phyloP scores from a whole-genome alignment of 179 eudicot genomes.

The Actinidia chinensis region DNA sequence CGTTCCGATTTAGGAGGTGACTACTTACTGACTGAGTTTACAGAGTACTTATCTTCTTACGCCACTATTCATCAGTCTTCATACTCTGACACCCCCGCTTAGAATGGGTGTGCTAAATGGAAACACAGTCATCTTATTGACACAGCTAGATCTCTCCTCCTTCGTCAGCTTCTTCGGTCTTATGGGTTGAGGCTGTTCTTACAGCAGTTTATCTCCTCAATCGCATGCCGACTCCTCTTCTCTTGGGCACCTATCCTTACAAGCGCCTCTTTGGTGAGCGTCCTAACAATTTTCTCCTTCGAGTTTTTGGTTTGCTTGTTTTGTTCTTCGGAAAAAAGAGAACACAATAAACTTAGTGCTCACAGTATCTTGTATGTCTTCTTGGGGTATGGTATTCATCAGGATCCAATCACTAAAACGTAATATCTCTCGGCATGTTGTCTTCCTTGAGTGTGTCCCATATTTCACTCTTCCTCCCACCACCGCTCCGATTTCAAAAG shows the following conservation, averaged over 20 bases:
- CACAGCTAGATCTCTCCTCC: background rate
- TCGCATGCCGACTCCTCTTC: background rate
- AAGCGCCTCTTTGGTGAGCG: background rate
- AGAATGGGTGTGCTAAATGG: too few relatives aligned
- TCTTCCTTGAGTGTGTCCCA: background rate
- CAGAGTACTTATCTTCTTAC: background rate
- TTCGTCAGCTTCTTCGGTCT: background rate
- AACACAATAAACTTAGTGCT: background rate
- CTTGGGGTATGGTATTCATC: background rate
- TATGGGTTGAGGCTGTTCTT: background rate
- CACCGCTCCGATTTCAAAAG: background rate
- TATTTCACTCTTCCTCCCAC: background rate
- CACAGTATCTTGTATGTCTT: background rate
- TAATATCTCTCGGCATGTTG: background rate
- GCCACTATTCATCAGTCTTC: background rate
- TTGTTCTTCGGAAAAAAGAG: background rate
- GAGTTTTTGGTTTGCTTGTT: background rate
- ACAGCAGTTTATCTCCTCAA: background rate
- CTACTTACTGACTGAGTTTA: background rate
- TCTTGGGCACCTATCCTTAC: background rate
- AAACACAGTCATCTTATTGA: background rate
- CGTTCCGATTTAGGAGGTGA: background rate
- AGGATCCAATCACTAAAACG: background rate
- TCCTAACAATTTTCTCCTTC: background rate
- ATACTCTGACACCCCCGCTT: background rate